Evolutionary conservation across 2,329 filamentous ascomycete genomes (phyloP).

Genomic region (Podosphaera aphanis): DNA sequence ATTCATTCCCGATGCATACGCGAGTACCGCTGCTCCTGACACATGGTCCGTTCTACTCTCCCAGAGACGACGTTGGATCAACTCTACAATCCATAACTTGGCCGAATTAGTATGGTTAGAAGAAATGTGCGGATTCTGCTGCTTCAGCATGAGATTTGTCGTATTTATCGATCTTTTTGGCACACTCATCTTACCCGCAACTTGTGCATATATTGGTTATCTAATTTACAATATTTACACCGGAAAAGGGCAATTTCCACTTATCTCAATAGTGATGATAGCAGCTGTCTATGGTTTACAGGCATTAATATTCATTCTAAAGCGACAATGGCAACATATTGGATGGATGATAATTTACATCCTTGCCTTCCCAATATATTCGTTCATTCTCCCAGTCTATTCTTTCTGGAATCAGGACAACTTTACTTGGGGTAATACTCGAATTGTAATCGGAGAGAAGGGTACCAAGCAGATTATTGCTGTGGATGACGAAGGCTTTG

Average conservation of each 20-base stretch:
- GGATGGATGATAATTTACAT: conserved; percentile 99
- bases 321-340: conserved; percentile 93
- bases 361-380: conserved; percentile 84
- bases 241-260: conserved; percentile 49
- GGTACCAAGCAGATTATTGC: conserved; percentile 78
- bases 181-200: conserved; percentile 77
- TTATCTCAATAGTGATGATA: conserved; percentile 74
- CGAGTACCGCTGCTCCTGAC: conserved; percentile 79
- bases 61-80: conserved; percentile 98
- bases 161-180: conserved; percentile 86
- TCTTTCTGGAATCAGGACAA: conserved; percentile 99
- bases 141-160: conserved; percentile 92
- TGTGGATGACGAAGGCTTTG: conserved; percentile 63
- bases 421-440: conserved; percentile 96
- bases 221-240: conserved; percentile 61
- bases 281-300: conserved; percentile 87
- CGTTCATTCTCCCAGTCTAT: conserved; percentile 74
- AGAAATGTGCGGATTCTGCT: conserved; percentile 96
- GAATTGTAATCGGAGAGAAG: conserved; percentile 87
- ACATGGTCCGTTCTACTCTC: conserved; percentile 85
- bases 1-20: conserved; percentile 81
- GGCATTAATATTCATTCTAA: conserved; percentile 85
- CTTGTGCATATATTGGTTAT: conserved; percentile 66
- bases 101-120: conserved; percentile 73
- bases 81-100: conserved; percentile 93